Evolutionary conservation across 2,329 filamentous ascomycete genomes (phyloP).

Genomic region (Aspergillus neoniger): DNA sequence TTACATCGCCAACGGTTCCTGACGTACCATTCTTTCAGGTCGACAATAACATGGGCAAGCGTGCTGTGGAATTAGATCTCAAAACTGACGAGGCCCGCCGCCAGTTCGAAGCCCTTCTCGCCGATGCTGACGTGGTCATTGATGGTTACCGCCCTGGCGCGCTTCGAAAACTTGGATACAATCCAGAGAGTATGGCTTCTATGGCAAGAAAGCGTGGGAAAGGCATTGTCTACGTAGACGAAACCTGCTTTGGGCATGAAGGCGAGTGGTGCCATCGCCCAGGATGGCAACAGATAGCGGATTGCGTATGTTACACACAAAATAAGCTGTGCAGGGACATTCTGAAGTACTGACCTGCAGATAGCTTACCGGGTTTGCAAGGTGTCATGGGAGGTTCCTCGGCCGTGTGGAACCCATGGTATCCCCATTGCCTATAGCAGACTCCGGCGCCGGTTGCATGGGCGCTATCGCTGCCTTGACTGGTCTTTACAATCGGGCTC

Average conservation of each 20-base stretch:
- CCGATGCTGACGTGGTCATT: background rate
- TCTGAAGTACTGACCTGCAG: too few relatives aligned
- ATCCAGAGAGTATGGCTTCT: background rate
- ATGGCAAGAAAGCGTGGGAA: background rate
- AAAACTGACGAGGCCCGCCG: background rate
- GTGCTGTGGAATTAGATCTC: background rate
- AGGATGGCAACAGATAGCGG: background rate
- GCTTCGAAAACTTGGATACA: background rate
- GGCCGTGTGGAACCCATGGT: background rate
- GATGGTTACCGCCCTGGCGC: background rate
- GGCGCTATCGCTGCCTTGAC: conserved; percentile 3
- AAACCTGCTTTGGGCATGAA: background rate
- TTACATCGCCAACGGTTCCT: conserved; percentile 30
- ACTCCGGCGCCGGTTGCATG: conserved; percentile 10
- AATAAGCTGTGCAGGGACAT: background rate
- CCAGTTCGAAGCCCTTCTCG: background rate
- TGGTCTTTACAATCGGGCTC: background rate
- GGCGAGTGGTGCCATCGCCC: background rate
- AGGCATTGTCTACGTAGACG: background rate
- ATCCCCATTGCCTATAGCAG: conserved; percentile 3
- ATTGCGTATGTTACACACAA: background rate
- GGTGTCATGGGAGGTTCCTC: background rate
- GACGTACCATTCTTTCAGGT: conserved; percentile 1
- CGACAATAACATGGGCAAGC: conserved; percentile 3
- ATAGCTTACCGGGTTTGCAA: background rate